Evolutionary conservation across 257 asterid genomes (phyloP).

Genomic region (Lantana camara): DNA sequence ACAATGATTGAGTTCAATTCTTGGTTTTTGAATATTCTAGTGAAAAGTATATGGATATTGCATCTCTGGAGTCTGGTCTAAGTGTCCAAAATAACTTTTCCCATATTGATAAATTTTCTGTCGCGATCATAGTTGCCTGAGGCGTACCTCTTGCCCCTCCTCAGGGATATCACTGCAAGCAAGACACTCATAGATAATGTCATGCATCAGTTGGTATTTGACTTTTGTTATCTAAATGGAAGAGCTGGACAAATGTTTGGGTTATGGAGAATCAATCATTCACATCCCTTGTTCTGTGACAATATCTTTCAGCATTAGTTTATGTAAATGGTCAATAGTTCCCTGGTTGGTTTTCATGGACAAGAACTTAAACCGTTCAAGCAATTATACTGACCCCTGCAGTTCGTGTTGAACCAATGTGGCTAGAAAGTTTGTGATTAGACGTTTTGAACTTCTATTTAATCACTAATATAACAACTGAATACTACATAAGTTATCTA

Average conservation of each 20-base stretch:
- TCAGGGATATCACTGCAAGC: too few relatives aligned
- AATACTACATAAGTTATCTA: constrained; percentile 2
- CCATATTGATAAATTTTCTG: not conserved
- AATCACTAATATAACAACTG: not conserved
- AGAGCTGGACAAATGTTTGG: not conserved
- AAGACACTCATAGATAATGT: not conserved
- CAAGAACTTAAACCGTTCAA: not conserved
- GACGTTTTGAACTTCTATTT: not conserved
- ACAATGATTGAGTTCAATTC: not conserved
- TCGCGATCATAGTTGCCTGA: not conserved
- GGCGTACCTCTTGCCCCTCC: too few relatives aligned
- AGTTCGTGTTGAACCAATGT: not conserved
- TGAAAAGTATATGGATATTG: not conserved
- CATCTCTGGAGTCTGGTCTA: not conserved
- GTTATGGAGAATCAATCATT: not conserved
- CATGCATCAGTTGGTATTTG: not conserved
- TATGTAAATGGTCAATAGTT: not conserved
- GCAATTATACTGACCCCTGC: not conserved
- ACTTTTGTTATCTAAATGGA: not conserved
- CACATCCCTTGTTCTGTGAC: not conserved
- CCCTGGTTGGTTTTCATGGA: not conserved
- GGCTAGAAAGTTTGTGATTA: not conserved
- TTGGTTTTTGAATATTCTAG: not conserved
- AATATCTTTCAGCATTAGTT: constrained; percentile 4
- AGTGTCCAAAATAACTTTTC: not conserved